Conservation (phyloP, 331 rosid genomes). For the Pyrus hybrid region DNA sequence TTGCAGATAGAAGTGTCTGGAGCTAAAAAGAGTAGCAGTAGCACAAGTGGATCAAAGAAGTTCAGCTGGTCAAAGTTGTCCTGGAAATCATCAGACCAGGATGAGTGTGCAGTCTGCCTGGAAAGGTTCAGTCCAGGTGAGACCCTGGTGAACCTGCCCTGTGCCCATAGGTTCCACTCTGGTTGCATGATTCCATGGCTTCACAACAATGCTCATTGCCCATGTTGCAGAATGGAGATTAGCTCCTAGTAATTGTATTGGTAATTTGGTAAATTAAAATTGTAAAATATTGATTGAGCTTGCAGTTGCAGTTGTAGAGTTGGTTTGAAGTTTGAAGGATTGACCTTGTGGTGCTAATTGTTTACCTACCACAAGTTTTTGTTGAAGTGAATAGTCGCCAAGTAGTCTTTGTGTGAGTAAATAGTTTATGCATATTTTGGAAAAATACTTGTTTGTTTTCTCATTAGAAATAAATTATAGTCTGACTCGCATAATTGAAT, state of each 20-base stretch:
- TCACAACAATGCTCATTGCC: constrained; percentile 56
- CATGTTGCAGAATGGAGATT: constrained; percentile 62
- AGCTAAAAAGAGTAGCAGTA: constrained; percentile 7
- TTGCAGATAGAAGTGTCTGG: constrained; percentile 34
- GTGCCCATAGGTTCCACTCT: constrained; percentile 76
- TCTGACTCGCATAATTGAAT: neutral
- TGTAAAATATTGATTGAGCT: neutral
- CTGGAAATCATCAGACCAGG: constrained; percentile 62
- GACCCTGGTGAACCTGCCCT: constrained; percentile 48
- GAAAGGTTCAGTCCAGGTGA: constrained; percentile 48
- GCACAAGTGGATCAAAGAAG: constrained; percentile 22
- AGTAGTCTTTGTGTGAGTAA: neutral
- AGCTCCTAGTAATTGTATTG: constrained; percentile 3
- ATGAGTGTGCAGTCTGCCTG: constrained; percentile 64
- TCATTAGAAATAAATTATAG: too few species aligned
- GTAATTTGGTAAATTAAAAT: neutral
- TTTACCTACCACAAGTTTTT: neutral
- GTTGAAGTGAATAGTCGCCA: neutral
- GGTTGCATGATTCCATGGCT: constrained; percentile 82
- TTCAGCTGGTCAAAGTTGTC: constrained; percentile 63
- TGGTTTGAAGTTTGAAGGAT: neutral
- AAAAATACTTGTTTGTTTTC: too few species aligned
- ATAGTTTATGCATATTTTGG: neutral
- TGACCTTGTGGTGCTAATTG: neutral
- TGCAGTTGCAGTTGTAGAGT: constrained; percentile 1